phyloP scores from a whole-genome alignment of 2,329 filamentous ascomycete species.

The Orbilia ellipsospora region DNA sequence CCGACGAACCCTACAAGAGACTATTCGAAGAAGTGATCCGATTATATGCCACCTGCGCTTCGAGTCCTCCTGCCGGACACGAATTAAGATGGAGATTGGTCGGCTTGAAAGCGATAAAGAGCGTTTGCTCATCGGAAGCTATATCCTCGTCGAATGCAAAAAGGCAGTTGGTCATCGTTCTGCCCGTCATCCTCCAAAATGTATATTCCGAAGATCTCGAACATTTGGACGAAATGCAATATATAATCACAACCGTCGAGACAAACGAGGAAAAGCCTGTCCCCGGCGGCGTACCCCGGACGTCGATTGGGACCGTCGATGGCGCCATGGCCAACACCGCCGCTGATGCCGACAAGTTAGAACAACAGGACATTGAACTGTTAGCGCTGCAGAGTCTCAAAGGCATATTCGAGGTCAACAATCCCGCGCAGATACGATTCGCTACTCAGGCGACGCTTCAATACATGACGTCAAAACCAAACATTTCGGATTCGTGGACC shows the following conservation, averaged over 20 bases:
- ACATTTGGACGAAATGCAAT: slow-evolving; percentile 75
- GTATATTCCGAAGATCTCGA: slow-evolving; percentile 79
- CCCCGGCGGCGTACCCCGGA: slow-evolving; percentile 64
- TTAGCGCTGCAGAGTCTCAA: slow-evolving; percentile 87
- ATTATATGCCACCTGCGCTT: slow-evolving; percentile 75
- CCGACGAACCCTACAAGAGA: slow-evolving; percentile 82
- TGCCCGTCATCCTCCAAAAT: slow-evolving; percentile 88
- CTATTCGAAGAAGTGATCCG: slow-evolving; percentile 85
- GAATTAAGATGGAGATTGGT: slow-evolving; percentile 80
- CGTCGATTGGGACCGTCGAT: slow-evolving; percentile 79
- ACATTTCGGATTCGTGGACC: slow-evolving; percentile 74
- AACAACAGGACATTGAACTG: slow-evolving; percentile 87
- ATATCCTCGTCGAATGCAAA: slow-evolving; percentile 81
- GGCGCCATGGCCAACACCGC: slow-evolving; percentile 80
- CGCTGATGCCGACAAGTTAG: slow-evolving; percentile 86
- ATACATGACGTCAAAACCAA: slow-evolving; percentile 75
- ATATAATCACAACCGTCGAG: slow-evolving; percentile 63
- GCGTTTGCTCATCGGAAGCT: slow-evolving; percentile 75
- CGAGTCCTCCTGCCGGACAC: slow-evolving; percentile 75
- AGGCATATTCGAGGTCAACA: slow-evolving; percentile 84
- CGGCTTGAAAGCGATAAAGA: slow-evolving; percentile 76
- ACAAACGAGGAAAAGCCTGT: slow-evolving; percentile 67
- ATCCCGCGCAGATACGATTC: slow-evolving; percentile 80
- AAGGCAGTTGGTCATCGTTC: slow-evolving; percentile 79
- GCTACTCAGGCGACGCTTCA: slow-evolving; percentile 79